phyloP scores from a whole-genome alignment of 2,329 filamentous ascomycete species.

The Pseudogymnoascus sp. region DNA sequence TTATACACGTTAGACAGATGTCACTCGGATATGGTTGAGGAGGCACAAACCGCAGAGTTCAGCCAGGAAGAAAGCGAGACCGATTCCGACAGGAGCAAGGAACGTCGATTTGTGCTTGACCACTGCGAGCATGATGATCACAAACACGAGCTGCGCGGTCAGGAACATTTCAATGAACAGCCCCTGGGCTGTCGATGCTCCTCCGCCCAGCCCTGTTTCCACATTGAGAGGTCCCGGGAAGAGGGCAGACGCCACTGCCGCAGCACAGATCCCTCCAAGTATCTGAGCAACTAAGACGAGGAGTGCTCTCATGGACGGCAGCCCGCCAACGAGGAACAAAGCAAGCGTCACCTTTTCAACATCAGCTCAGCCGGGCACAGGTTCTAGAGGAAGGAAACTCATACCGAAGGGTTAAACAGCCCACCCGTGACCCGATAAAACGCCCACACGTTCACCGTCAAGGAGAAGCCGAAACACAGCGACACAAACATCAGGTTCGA shows the following conservation, averaged over 20 bases:
- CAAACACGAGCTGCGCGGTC: slow-evolving; percentile 39
- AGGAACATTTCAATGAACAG: slow-evolving; percentile 42
- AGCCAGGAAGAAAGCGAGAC: slow-evolving; percentile 37
- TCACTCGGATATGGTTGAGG: slow-evolving; percentile 8
- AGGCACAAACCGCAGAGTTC: slow-evolving; percentile 31
- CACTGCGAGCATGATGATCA: slow-evolving; percentile 43
- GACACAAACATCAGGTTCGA: slow-evolving; percentile 31
- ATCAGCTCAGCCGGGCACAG: neutral
- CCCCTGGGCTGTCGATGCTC: slow-evolving; percentile 36
- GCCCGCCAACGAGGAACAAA: slow-evolving; percentile 30
- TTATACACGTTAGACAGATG: slow-evolving; percentile 2
- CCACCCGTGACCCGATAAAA: slow-evolving; percentile 44
- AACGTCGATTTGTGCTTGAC: slow-evolving; percentile 41
- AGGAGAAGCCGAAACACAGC: slow-evolving; percentile 22
- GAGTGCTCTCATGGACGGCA: slow-evolving; percentile 26
- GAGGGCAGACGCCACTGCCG: slow-evolving; percentile 34
- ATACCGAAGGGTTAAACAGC: slow-evolving; percentile 33
- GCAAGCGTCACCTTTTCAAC: slow-evolving; percentile 28
- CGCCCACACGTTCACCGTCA: slow-evolving; percentile 45
- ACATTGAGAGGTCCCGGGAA: slow-evolving; percentile 38
- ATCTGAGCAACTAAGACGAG: slow-evolving; percentile 29
- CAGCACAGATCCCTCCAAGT: slow-evolving; percentile 29
- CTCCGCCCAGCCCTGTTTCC: slow-evolving; percentile 33
- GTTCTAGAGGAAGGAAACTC: neutral
- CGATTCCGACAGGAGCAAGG: slow-evolving; percentile 40